Evolutionary conservation across 768 basidiomycete species (phyloP), one percentile per base, ranked within the genome.

Genomic region (Rhodosporidiobolus sp.): DNA sequence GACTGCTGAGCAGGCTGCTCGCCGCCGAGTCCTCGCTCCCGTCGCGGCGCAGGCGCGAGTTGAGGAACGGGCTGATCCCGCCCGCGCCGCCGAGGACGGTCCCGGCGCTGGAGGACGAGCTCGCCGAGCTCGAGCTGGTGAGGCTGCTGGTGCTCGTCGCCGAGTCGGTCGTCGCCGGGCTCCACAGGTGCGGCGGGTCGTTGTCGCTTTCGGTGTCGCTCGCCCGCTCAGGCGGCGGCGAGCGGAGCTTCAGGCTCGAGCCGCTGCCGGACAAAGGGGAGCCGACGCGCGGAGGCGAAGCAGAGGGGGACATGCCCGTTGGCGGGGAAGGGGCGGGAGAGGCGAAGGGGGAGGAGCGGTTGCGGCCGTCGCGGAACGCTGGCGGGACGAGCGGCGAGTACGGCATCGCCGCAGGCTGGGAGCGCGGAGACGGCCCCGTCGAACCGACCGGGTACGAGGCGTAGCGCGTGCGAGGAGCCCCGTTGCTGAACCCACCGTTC

Each of bases 311-410:
- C 28, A 56, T 54, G 53, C 45, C 52, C 26, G 0, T 63, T 16
- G 54, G 55, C 1, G 67, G 55, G 8, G 60, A 63, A 17, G 38
- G 54, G 32, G 60, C 68, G 45, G 68, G 68, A 1, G 72, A 73
- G 20, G 72, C 67, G 55, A 66, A 69, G 4, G 68, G 73, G 2
- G 68, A 70, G 17, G n/a, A 34, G 35, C 30, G 49, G 19, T 48
- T 34, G 24, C 65, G 60, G 35, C 38, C n/a, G 14, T 66, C 64
- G 20, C 74, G 74, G 70, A 76, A 76, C 6, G 63, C 19, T 11
- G 74, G 74, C 24, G 70, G 70, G 28, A 69, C 57, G n/a, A 76
- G 67, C 22, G 70, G 74, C 1, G 59, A 46, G 68, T 49, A 76
- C 6, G 35, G 35, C 26, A 49, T 48, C 22, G 49, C 50, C 20